phyloP scores from a whole-genome alignment of 1,139 yeast species.

The Trichomonascaceae sp. region DNA sequence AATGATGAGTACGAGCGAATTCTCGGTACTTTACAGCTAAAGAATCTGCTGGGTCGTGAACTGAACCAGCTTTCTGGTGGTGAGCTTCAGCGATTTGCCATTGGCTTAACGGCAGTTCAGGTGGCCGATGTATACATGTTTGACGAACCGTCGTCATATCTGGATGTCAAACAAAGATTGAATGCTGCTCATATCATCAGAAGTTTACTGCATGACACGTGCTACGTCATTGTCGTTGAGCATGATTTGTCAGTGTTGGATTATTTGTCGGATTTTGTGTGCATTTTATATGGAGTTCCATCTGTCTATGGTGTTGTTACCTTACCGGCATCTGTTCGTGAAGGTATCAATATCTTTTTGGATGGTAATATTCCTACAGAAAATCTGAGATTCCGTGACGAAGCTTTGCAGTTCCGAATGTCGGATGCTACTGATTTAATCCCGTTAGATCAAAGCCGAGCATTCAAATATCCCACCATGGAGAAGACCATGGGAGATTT shows the following conservation, averaged over 20 bases:
- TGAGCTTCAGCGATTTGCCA: conserved; percentile 95
- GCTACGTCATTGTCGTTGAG: conserved; percentile 88
- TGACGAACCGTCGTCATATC: conserved; percentile 96
- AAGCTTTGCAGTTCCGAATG: conserved; percentile 87
- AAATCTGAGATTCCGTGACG: conserved; percentile 93
- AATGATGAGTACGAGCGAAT: conserved; percentile 56
- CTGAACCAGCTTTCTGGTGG: conserved; percentile 92
- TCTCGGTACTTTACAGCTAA: conserved; percentile 64
- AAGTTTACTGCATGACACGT: conserved; percentile 68
- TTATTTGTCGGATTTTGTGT: conserved; percentile 90
- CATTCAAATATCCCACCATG: conserved; percentile 75
- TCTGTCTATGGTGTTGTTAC: conserved; percentile 98
- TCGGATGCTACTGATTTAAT: conserved; percentile 79
- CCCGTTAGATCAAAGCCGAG: conserved; percentile 70
- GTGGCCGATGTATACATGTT: conserved; percentile 95
- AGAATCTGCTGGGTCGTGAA: conserved; percentile 72
- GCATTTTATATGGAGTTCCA: conserved; percentile 95
- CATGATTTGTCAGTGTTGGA: conserved; percentile 97
- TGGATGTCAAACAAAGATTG: conserved; percentile 97
- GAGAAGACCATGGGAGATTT: conserved; percentile 93
- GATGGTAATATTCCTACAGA: conserved; percentile 98
- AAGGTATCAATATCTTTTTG: conserved; percentile 95
- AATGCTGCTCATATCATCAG: conserved; percentile 94
- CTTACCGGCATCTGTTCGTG: conserved; percentile 91
- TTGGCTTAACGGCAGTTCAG: conserved; percentile 96